phyloP scores from a whole-genome alignment of 805 yeast genomes.

The Candida ponderosae region DNA sequence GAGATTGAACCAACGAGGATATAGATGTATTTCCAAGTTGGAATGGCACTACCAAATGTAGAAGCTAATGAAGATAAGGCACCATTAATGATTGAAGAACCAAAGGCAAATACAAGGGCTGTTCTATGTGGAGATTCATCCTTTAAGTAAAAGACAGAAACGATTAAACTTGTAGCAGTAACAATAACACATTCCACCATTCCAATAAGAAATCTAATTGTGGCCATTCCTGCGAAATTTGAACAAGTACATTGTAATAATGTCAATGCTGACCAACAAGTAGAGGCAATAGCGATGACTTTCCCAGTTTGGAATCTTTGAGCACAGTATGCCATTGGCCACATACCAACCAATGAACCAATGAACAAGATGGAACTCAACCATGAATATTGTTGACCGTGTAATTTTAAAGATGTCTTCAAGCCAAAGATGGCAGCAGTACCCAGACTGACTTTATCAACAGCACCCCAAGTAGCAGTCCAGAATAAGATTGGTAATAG shows the following conservation, averaged over 20 bases:
- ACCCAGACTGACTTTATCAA: constrained; percentile 35
- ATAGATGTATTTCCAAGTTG: constrained; percentile 43
- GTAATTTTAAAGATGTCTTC: constrained; percentile 28
- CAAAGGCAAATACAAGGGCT: constrained; percentile 35
- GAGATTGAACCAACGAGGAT: constrained; percentile 44
- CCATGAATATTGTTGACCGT: constrained; percentile 34
- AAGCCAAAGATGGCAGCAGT: constrained; percentile 41
- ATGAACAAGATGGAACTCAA: constrained; percentile 31
- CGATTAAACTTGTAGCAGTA: constrained; percentile 32
- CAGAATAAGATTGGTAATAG: constrained; percentile 29
- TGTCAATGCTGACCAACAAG: constrained; percentile 14
- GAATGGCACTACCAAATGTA: constrained; percentile 22
- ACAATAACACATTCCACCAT: constrained; percentile 30
- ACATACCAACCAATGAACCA: constrained; percentile 35
- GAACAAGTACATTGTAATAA: constrained; percentile 24
- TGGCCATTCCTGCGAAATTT: constrained; percentile 31
- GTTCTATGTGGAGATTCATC: constrained; percentile 35
- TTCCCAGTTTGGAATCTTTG: constrained; percentile 18
- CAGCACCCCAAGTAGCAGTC: constrained; percentile 28
- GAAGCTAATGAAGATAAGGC: constrained; percentile 37
- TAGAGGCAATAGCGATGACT: constrained; percentile 15
- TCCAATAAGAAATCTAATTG: constrained; percentile 38
- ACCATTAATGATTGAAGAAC: constrained; percentile 17
- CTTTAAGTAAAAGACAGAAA: constrained; percentile 32
- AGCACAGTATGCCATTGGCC: constrained; percentile 23